Percentiles rank a stretch among this genome's conserved stretches.
phyloP scores from a whole-genome alignment of 257 asterid species.

The Nicotiana tabacum region DNA sequence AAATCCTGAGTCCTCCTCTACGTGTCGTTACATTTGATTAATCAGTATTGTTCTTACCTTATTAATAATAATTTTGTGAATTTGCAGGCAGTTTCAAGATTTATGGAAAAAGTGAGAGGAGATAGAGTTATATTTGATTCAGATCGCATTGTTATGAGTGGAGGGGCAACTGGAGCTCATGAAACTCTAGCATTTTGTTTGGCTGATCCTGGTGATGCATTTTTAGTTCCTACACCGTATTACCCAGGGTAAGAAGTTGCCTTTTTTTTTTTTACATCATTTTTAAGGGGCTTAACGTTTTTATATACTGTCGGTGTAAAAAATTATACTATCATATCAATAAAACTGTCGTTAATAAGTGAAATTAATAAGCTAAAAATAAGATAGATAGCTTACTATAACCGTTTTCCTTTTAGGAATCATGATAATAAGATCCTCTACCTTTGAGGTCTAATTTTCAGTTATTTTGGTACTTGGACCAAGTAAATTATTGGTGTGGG shows the following conservation, averaged over 20 bases:
- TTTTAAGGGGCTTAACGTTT: too few relatives aligned
- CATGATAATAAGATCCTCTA: too few relatives aligned
- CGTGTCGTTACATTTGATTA: too few relatives aligned
- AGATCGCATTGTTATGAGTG: slow-evolving; percentile 23
- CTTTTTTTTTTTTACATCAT: neutral
- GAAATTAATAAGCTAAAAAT: too few relatives aligned
- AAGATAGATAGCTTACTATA: too few relatives aligned
- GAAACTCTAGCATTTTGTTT: slow-evolving; percentile 21
- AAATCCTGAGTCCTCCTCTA: too few relatives aligned
- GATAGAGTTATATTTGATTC: slow-evolving; percentile 23
- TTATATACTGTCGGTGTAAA: too few relatives aligned
- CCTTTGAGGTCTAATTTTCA: neutral
- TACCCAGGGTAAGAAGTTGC: slow-evolving; percentile 21
- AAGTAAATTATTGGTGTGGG: slow-evolving; percentile 2
- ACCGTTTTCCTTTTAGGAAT: too few relatives aligned
- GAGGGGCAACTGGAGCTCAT: slow-evolving; percentile 29
- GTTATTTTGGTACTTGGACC: neutral
- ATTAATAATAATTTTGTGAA: too few relatives aligned
- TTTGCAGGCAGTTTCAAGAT: slow-evolving; percentile 25
- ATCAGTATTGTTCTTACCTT: too few relatives aligned
- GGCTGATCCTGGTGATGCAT: slow-evolving; percentile 30
- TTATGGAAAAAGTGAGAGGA: slow-evolving; percentile 28
- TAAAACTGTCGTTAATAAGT: too few relatives aligned
- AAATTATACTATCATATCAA: too few relatives aligned
- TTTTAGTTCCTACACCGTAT: slow-evolving; percentile 25